Evolutionary conservation across 1,139 yeast genomes (phyloP).

Genomic region (Blastobotrys petasosporus): DNA sequence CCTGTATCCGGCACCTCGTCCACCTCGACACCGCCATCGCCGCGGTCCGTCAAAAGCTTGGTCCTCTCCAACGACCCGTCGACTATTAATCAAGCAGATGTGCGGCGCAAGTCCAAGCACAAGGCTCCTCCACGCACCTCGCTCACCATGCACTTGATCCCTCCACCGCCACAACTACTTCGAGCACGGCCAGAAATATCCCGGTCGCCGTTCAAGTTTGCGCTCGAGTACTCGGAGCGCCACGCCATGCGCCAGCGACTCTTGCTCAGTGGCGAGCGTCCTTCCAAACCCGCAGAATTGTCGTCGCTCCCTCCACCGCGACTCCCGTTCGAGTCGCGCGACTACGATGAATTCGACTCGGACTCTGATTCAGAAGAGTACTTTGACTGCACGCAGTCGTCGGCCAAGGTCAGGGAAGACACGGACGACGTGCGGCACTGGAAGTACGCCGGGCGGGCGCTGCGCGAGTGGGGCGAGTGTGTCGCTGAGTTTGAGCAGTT

Average conservation of each 20-base stretch:
- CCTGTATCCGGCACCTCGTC: constrained; percentile 19
- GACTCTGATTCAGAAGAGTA: not conserved
- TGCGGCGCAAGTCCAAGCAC: not conserved
- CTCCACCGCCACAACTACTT: constrained; percentile 30
- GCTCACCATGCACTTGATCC: constrained; percentile 27
- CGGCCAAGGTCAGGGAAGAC: not conserved
- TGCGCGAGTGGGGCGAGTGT: constrained; percentile 56
- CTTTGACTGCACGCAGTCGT: not conserved
- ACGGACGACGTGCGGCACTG: constrained; percentile 28
- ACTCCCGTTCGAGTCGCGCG: constrained; percentile 4
- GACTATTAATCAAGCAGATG: not conserved
- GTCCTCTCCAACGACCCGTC: constrained; percentile 1
- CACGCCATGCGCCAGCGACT: constrained; percentile 2
- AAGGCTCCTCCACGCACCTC: constrained; percentile 13
- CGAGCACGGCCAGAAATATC: constrained; percentile 27
- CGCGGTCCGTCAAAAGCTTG: constrained; percentile 15
- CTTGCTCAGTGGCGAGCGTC: not conserved
- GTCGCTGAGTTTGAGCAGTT: constrained; percentile 57
- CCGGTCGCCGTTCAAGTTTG: constrained; percentile 26
- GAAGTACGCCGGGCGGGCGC: constrained; percentile 52
- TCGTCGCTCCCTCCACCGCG: constrained; percentile 5
- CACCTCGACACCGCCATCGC: constrained; percentile 20
- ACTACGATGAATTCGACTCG: too few species aligned
- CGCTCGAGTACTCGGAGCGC: constrained; percentile 24
- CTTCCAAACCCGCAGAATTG: not conserved